A percentile compares a stretch with the other conserved stretches of the same genome.
Evolutionary conservation across 1,139 yeast species (phyloP).

Genomic region (Geotrichum australiense): DNA sequence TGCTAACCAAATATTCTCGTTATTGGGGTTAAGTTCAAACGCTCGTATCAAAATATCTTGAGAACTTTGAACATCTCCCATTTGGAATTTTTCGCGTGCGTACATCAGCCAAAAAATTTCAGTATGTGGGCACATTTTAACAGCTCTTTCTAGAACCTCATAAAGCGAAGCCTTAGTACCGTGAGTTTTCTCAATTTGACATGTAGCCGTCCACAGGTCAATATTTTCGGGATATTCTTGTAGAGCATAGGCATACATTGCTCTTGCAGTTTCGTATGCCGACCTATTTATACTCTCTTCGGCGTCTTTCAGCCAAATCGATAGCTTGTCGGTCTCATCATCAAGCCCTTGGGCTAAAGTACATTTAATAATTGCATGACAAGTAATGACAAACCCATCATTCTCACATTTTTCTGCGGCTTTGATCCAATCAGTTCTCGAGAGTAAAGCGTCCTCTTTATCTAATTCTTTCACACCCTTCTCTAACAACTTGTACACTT

Average conservation of each 20-base stretch:
- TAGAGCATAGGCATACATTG: constrained; percentile 45
- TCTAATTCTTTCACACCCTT: constrained; percentile 48
- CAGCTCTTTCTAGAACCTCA: constrained; percentile 47
- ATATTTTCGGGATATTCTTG: constrained; percentile 44
- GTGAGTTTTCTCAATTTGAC: constrained; percentile 41
- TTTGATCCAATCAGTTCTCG: constrained; percentile 42
- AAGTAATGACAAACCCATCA: constrained; percentile 31
- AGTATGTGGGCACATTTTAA: constrained; percentile 41
- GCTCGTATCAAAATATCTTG: constrained; percentile 48
- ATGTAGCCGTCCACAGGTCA: constrained; percentile 50
- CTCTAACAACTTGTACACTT: constrained; percentile 41
- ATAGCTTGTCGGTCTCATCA: constrained; percentile 27
- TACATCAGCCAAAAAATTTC: constrained; percentile 58
- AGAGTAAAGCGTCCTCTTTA: constrained; percentile 29
- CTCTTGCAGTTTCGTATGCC: constrained; percentile 38
- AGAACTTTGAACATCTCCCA: constrained; percentile 47
- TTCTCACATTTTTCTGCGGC: constrained; percentile 41
- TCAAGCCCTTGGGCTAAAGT: constrained; percentile 32
- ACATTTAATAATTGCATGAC: constrained; percentile 34
- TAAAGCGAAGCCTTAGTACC: constrained; percentile 37
- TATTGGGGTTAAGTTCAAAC: constrained; percentile 38
- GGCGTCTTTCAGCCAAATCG: constrained; percentile 37
- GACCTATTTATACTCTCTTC: constrained; percentile 29
- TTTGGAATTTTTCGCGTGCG: constrained; percentile 60
- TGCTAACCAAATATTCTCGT: constrained; percentile 63